phyloP scores from a whole-genome alignment of 768 basidiomycete genomes.

The Termitomyces sp. region DNA sequence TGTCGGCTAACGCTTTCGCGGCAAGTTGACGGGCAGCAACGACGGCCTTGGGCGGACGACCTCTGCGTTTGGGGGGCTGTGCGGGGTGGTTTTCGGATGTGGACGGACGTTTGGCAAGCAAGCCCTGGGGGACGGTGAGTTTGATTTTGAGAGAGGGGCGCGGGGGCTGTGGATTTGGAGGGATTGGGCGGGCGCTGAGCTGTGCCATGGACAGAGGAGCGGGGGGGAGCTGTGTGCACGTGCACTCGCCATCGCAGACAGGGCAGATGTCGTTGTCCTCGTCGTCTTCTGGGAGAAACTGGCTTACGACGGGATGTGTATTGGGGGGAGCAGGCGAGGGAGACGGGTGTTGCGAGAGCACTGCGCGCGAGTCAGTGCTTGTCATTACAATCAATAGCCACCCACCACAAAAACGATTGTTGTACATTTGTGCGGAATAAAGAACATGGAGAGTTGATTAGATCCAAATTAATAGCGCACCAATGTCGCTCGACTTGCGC shows the following conservation, averaged over 20 bases:
- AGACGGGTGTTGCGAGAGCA: background rate
- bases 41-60: conserved; percentile 52
- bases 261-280: conserved; percentile 88
- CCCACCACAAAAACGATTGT: conserved; percentile 36
- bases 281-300: conserved; percentile 47
- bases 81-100: conserved; percentile 20
- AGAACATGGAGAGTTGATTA: conserved; percentile 40
- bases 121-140: conserved; percentile 58
- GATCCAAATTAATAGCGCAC: conserved; percentile 42
- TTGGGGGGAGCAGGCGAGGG: background rate
- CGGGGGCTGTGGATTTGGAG: conserved; percentile 32
- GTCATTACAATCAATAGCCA: conserved; percentile 5
- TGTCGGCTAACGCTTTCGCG: no score
- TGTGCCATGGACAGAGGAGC: conserved; percentile 33
- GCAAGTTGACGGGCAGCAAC: no score
- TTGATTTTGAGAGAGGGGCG: conserved; percentile 66
- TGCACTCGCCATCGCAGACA: conserved; percentile 89
- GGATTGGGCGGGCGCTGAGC: no score
- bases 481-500: conserved; percentile 12
- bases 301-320: conserved; percentile 33
- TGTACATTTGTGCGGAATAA: conserved; percentile 35
- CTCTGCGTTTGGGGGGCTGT: conserved; percentile 46
- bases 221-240: conserved; percentile 53
- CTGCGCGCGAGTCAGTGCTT: no score
- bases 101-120: conserved; percentile 42